Evolutionary conservation across 306 rosid species (phyloP), one percentile per base, ranked within the genome.

Genomic region (Vigna unguiculata): DNA sequence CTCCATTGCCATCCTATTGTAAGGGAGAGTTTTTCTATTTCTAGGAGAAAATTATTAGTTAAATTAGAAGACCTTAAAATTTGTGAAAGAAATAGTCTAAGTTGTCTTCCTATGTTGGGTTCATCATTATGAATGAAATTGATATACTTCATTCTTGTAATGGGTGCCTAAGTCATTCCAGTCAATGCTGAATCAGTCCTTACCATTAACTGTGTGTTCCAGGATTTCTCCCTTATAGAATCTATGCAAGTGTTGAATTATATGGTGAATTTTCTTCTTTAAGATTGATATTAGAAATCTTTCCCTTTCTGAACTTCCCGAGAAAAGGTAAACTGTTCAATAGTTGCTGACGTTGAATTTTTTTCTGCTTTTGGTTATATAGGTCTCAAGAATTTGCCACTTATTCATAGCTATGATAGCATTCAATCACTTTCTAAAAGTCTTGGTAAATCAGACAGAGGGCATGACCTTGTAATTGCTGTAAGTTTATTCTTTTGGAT

Each of bases 381-480:
- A 95, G 99, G 90, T 78, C 87, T 88, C 83, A 88, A 89, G 89
- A 78, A 89, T 81, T 85, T 92, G 90, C 99, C 99, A 55, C 89
- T 91, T 78, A 90, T 91, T 84, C 99, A 92, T 85, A 84, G 99
- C 76, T 95, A 89, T 85, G 97, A 86, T 5, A 89, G 91, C 88
- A 88, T 91, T 86, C 95, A 91, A 81, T 75, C 86, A 2, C 87
- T 95, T 45, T 82, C 84, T 54, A 91, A 88, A 86, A 83, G 64
- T 54, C 82, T 87, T 55, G 70, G 81, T 60, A 95, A 90, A 87
- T 87, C 93, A 14, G 97, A 88, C 73, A 85, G 97, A 82, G 88
- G 83, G 72, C 99, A 95, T 58, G 97, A 91, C 87, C 93, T 95
- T 75, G 99, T 92, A 69, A 89, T 91, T 85, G 97, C 97, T 79